Evolutionary conservation across 1,284 basidiomycete species (phyloP).

Genomic region (Melampsora larici-populina): DNA sequence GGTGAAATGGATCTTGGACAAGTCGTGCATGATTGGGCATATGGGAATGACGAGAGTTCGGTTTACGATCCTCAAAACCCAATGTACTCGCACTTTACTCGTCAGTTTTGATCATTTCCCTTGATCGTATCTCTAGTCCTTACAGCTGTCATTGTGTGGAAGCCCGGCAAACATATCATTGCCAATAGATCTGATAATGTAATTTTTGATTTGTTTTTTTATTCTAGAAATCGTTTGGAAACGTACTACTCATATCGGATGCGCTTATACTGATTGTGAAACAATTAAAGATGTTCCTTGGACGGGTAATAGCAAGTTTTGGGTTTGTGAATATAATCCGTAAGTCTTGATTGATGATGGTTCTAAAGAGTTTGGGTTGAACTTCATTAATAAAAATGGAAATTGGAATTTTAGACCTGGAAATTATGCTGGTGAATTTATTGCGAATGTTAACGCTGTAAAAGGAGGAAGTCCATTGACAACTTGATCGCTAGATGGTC

Average conservation of each 20-base stretch:
- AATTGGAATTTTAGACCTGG: background rate
- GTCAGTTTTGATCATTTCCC: background rate
- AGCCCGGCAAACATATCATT: background rate
- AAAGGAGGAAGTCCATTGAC: background rate
- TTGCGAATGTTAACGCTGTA: background rate
- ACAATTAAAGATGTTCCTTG: background rate
- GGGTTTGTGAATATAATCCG: background rate
- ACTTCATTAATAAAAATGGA: no score
- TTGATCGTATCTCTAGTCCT: no score
- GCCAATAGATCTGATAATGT: background rate
- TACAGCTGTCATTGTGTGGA: background rate
- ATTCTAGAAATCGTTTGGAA: background rate
- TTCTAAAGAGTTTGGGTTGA: no score
- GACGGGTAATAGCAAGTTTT: background rate
- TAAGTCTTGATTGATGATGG: background rate
- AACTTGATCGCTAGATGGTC: background rate
- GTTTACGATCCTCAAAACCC: background rate
- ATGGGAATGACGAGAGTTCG: background rate
- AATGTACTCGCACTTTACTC: background rate
- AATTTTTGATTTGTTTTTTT: background rate
- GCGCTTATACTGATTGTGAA: background rate
- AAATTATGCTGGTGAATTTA: background rate
- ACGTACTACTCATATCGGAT: background rate
- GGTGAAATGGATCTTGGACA: background rate
- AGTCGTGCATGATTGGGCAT: background rate